Conservation (phyloP, 1,284 basidiomycete species). For the Moesziomyces aphidis region DNA sequence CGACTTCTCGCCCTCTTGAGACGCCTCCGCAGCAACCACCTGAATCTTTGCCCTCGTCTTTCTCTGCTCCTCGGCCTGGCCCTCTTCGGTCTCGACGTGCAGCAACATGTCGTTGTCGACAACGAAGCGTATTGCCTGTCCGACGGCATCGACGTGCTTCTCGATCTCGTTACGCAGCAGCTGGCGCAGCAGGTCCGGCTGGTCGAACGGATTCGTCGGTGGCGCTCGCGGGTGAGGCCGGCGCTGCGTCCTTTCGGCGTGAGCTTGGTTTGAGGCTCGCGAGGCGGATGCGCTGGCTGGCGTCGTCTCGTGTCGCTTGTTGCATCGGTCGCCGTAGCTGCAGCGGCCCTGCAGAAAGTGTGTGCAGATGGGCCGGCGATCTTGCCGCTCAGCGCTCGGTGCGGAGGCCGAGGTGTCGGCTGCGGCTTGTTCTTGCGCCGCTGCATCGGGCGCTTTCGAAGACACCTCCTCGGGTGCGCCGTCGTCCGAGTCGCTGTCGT, state of each 20-base stretch:
- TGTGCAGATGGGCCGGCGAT: slow-evolving; percentile 42
- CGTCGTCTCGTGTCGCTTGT: slow-evolving; percentile 42
- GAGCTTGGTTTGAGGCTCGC: slow-evolving; percentile 6
- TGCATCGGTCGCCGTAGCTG: slow-evolving; percentile 54
- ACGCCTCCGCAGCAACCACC: slow-evolving; percentile 4
- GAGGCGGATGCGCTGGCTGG: background rate
- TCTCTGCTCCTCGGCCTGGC: slow-evolving; percentile 77
- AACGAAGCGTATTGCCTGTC: slow-evolving; percentile 91
- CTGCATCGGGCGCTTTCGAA: slow-evolving; percentile 14
- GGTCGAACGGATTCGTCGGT: slow-evolving; percentile 61
- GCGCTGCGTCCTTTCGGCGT: slow-evolving; percentile 6
- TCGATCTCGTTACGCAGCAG: slow-evolving; percentile 89
- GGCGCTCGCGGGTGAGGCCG: slow-evolving; percentile 54
- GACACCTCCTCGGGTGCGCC: slow-evolving; percentile 31
- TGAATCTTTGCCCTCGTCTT: slow-evolving; percentile 45
- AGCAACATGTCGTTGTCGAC: slow-evolving; percentile 90
- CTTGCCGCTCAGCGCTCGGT: background rate
- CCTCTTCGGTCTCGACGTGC: slow-evolving; percentile 83
- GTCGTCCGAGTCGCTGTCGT: slow-evolving; percentile 24
- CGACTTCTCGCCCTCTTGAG: background rate
- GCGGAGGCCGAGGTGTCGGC: background rate
- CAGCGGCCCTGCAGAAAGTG: slow-evolving; percentile 56
- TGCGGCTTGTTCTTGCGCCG: slow-evolving; percentile 3
- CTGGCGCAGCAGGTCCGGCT: slow-evolving; percentile 67
- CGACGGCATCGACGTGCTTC: slow-evolving; percentile 89